Percentiles rank a stretch among this genome's conserved stretches.
Evolutionary conservation across 257 asterid genomes (phyloP).

Genomic region (Ajuga chamaepitys): DNA sequence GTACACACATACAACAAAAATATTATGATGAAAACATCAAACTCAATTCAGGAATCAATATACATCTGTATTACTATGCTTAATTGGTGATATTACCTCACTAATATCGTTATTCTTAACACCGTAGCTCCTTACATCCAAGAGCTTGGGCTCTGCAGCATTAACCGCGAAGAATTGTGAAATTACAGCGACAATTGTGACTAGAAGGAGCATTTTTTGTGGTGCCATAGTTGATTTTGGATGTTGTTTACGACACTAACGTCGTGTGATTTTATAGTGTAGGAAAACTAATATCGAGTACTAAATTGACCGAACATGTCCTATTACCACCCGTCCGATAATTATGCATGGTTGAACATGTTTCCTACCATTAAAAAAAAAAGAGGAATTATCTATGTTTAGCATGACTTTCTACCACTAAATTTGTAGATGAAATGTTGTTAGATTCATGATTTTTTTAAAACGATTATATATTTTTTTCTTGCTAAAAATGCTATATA

Average conservation of each 20-base stretch:
- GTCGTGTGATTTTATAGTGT: neutral
- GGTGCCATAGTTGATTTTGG: conserved; percentile 1
- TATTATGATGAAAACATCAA: neutral
- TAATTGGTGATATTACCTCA: neutral
- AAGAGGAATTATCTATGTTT: no score
- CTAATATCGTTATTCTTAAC: conserved; percentile 2
- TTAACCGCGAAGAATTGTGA: conserved; percentile 5
- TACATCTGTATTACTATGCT: neutral
- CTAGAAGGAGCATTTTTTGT: neutral
- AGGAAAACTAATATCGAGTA: neutral
- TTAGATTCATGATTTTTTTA: no score
- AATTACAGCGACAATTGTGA: neutral
- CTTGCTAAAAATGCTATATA: no score
- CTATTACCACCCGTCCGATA: neutral
- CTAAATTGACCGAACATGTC: neutral
- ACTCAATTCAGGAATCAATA: neutral
- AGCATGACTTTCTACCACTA: no score
- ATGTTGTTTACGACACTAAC: neutral
- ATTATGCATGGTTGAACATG: neutral
- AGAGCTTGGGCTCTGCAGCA: neutral
- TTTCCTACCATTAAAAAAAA: no score
- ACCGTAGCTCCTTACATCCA: conserved; percentile 18
- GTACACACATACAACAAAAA: no score
- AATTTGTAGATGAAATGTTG: no score
- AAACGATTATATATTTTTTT: no score